Percentiles rank a stretch among this genome's conserved stretches.
Conservation (phyloP, 148 eudicot species). For the Nepenthes mirabilis region DNA sequence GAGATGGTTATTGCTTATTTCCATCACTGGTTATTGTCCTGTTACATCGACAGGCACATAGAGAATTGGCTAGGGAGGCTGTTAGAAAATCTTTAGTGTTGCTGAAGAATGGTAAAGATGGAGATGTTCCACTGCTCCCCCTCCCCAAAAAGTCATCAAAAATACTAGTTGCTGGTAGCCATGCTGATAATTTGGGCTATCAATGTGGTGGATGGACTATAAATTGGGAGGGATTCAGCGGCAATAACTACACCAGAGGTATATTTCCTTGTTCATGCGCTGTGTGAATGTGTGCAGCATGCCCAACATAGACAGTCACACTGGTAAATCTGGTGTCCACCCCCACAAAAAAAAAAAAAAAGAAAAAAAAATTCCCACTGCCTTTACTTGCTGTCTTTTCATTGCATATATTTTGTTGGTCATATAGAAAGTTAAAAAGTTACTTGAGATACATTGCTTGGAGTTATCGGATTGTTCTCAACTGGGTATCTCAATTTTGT, state of each 20-base stretch:
- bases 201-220: slow-evolving; percentile 35
- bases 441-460: no score
- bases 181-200: slow-evolving; percentile 24
- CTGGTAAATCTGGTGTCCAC: no score
- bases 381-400: no score
- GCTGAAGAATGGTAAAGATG: slow-evolving; percentile 20
- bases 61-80: slow-evolving; percentile 28
- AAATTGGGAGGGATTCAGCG: slow-evolving; percentile 22
- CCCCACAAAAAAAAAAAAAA: no score
- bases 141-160: slow-evolving; percentile 19
- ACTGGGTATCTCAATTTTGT: no score
- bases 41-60: slow-evolving; percentile 14
- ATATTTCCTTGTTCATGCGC: not conserved
- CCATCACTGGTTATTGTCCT: no score
- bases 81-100: slow-evolving; percentile 23
- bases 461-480: no score
- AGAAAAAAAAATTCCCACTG: no score
- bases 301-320: no score
- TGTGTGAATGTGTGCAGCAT: no score
- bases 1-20: not conserved
- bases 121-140: slow-evolving; percentile 19
- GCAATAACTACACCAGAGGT: slow-evolving; percentile 18
- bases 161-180: slow-evolving; percentile 23
- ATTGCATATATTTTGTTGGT: no score
- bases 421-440: no score